Base-by-base conservation (phyloP, 2,329 filamentous ascomycete species). In the Colletotrichum ledebouriae region DNA sequence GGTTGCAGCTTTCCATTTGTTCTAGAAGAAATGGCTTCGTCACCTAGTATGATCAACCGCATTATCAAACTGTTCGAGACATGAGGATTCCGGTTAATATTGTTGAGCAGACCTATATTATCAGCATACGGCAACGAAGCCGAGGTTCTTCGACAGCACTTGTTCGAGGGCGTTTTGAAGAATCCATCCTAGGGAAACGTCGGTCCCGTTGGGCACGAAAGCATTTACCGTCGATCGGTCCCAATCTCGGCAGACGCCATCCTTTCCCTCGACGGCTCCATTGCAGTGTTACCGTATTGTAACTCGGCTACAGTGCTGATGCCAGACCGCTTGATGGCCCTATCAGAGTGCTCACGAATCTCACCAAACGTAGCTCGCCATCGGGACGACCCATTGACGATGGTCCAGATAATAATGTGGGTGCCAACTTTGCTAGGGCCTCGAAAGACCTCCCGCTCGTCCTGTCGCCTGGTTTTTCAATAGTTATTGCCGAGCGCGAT, bases 321-420 rank as follows among this genome's bases (percentile, higher is more conserved):
- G 11, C 37, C 25, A 25, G 20, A n/a, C 20, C 67, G 56, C 37
- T 42, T 34, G 15, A 42, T 60, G 49, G 34, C 63, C 58, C 22
- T 46, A 15, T 63, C 52, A 55, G 44, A 37, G 52, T 47, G 52
- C 57, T 62, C 56, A 67, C 52, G 44, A 58, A 69, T 53, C 50
- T 67, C 41, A 58, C 53, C 17, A 60, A 49, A 42, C 61, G 66
- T 61, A 55, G 55, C 66, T 66, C 66, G 49, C 66, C 66, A 69
- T 65, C 56, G 49, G 55, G 55, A 68, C 61, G 55, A 69, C 49
- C 66, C 61, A 69, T 69, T 66, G 41, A 69, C 42, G 62, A 50
- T 46, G 49, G 42, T 29, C 39, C 50, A 60, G 66, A 66, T 56
- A 22, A 34, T 34, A 60, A 56, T 41, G 56, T 66, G 66, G 61